Base-by-base conservation (phyloP, 176 grass and related monocot genomes). In the Dendrocalamus sinicus region DNA sequence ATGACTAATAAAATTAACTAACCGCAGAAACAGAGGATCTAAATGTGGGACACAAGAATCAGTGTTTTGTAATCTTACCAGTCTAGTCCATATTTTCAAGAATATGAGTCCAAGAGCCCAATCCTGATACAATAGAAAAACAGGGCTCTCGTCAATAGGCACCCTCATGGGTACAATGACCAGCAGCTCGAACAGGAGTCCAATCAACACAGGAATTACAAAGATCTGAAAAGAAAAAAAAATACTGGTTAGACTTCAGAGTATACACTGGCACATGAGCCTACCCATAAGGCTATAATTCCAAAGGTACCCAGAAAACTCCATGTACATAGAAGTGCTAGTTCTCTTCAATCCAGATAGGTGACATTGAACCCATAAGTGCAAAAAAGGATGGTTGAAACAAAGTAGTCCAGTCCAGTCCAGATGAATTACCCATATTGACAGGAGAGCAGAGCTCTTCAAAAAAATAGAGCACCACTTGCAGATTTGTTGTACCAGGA, bases 151-250 rank as follows among this genome's bases (percentile, higher is more conserved):
- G 28, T 99, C 97, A 67, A 96, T 95, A 58, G 97, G 94, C 44
- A 99, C 97, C 81, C 97, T 94, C 90, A 96, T 94, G 15, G 97
- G 97, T n/a, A 99, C 97, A 71, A 96, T 95, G 59, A 99, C 92
- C 75, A 96, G 85, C 14, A 99, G 72, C 89, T 99, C 94, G 79
- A 99, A 99, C 14, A 99, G 89, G 28, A 99, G 92, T 52, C 94
- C 97, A 70, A 99, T 99, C 84, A 99, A 74, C 48, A 99, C 97
- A 20, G 97, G 97, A 73, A 99, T 95, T 57, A 98, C 62, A 16
- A 98, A 93, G 41, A 98, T 90, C 95, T 98, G 93, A 79, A 92
- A 44, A 84, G 8, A 68, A 74, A 28, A 59, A 59, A 45, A 0
- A 16, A 17, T 81, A 63, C 22, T 73, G 9, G 13, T 92, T 46